A percentile compares a stretch with the other conserved stretches of the same genome.
These are phyloP conservation scores for Trichoderma arundinaceum DNA, from an alignment of 2,329 filamentous ascomycete genomes.

Conservation along the genomic window DNA sequence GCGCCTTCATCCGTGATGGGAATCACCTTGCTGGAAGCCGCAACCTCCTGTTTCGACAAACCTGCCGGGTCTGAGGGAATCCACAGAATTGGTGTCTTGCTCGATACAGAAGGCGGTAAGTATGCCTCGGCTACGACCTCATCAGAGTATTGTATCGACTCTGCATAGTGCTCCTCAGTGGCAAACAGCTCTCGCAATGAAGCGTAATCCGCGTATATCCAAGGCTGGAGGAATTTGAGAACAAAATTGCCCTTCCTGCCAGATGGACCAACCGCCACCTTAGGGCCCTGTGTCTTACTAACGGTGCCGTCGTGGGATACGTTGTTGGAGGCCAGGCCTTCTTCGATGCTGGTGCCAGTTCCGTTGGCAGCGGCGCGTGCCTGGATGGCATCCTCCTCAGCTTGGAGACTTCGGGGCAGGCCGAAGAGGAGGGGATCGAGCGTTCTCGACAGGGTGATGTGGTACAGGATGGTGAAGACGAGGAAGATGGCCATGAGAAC, in stretches of 20 bases:
- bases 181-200: constrained; percentile 61
- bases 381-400: constrained; percentile 50
- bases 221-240: constrained; percentile 72
- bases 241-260: constrained; percentile 59
- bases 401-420: constrained; percentile 66
- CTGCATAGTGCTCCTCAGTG: constrained; percentile 13
- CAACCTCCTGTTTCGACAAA: constrained; percentile 73
- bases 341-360: constrained; percentile 41
- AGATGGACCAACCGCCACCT: constrained; percentile 36
- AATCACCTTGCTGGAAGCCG: constrained; percentile 68
- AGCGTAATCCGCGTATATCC: constrained; percentile 74
- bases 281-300: constrained; percentile 35
- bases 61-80: constrained; percentile 74
- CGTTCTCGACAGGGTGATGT: constrained; percentile 72
- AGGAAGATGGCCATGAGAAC: constrained; percentile 77
- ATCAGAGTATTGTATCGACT: constrained; percentile 58
- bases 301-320: constrained; percentile 26
- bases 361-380: constrained; percentile 38
- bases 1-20: constrained; percentile 76
- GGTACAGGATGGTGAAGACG: constrained; percentile 76
- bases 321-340: constrained; percentile 32
- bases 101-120: constrained; percentile 70
- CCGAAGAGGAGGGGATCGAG: constrained; percentile 74
- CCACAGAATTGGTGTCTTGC: constrained; percentile 71
- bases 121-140: constrained; percentile 72